Evolutionary conservation across 345 rosid species (phyloP), one percentile per base, ranked within the genome.

Genomic region (Aurinia saxatilis): DNA sequence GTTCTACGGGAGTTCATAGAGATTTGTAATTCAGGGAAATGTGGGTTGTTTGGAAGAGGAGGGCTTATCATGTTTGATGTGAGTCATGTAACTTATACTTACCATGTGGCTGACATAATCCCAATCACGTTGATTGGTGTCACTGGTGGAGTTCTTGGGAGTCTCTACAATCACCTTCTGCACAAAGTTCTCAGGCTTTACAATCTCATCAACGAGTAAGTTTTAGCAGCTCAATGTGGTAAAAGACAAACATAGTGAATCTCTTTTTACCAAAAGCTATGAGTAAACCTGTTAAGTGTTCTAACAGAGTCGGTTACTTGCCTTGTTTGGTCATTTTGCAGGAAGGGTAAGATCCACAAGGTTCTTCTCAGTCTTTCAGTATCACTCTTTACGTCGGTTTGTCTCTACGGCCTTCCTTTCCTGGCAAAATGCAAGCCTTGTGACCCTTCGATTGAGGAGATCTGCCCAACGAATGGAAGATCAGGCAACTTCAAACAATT

Each of bases 31-130:
- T 68, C 86, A 9, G 95, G 92, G 13, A 78, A 78, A 30, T 91
- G 98, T 67, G 96, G 98, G 5, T 82, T 88, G n/a, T 91, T 91
- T 51, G 98, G 98, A 6, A 58, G 50, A 17, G 98, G 98, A 52
- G 98, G 98, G 49, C 81, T 91, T 60, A 80, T 91, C 73, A 88
- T 91, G 85, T 91, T 88, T 34, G 96, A 91, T 66, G 95, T 91
- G 45, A 86, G 96, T 56, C 50, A 82, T 37, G 96, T 86, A 0
- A 52, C 53, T n/a, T 83, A 83, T 44, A 81, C 49, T n/a, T 91
- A 91, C 71, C 87, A 76, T 61, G 55, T 57, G 13, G 61, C 78
- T 77, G 98, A 91, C 71, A 58, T 83, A 13, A 63, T 91, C 58
- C 90, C 95, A 1, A 76, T 86, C 29, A 68, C 74, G 1, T 17